Percentiles rank a stretch among this genome's conserved stretches.
Evolutionary conservation across 164 flowering plant genomes (phyloP).

Genomic region (Magnolia changhungtana): DNA sequence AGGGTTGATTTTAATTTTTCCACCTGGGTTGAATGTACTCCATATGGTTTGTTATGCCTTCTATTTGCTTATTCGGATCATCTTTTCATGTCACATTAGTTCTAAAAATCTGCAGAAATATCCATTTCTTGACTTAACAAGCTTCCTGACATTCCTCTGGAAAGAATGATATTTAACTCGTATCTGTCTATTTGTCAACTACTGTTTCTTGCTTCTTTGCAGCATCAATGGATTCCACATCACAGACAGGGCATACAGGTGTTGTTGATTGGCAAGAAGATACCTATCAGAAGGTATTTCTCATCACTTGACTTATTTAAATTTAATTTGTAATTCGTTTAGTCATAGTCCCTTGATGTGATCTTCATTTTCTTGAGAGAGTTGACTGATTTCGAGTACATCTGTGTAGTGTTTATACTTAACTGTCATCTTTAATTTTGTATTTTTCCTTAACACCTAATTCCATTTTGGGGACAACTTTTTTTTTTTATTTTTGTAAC

Average conservation of each 20-base stretch:
- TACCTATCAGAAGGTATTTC: slow-evolving; percentile 61
- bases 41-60: too few relatives aligned
- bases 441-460: neutral
- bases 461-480: neutral
- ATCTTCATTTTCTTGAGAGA: neutral
- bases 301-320: neutral
- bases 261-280: slow-evolving; percentile 86
- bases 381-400: neutral
- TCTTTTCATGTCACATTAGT: neutral
- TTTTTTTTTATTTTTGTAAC: neutral
- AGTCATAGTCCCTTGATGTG: neutral
- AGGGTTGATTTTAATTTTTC: too few relatives aligned
- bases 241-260: slow-evolving; percentile 53
- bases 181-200: neutral
- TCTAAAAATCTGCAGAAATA: neutral
- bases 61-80: neutral
- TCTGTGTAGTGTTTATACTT: too few relatives aligned
- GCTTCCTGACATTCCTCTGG: neutral
- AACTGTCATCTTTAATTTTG: neutral
- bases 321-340: neutral
- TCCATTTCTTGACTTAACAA: neutral
- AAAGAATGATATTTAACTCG: neutral
- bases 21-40: neutral
- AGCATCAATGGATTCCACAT: slow-evolving; percentile 67
- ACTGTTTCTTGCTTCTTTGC: slow-evolving; percentile 13